Conservation (phyloP, 352 stramenopile species). For the Phytophthora boehmeriae region DNA sequence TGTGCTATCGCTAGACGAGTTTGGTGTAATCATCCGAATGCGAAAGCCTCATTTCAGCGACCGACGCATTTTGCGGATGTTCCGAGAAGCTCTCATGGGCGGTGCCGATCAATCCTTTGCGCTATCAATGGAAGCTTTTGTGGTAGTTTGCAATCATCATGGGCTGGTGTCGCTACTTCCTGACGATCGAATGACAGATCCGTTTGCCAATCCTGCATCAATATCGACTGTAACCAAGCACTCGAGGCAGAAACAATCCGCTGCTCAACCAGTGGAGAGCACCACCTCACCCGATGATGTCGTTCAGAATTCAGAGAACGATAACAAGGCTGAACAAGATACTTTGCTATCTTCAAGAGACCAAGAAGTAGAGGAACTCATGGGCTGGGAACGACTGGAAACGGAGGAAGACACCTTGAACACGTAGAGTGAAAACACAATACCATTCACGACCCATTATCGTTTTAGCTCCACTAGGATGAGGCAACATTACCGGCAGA, state of each 20-base stretch:
- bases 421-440: neutral
- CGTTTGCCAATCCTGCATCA: constrained; percentile 31
- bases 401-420: too few species aligned
- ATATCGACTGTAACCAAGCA: neutral
- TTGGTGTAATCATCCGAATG: constrained; percentile 63
- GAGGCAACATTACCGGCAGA: constrained; percentile 6
- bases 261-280: neutral
- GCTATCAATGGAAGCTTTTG: constrained; percentile 73
- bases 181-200: constrained; percentile 60
- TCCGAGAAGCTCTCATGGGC: constrained; percentile 72
- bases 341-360: too few species aligned
- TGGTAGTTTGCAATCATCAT: constrained; percentile 74
- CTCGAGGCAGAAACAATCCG: neutral
- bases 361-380: too few species aligned
- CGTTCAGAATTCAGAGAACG: too few species aligned
- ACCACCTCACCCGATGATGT: too few species aligned
- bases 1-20: constrained; percentile 73
- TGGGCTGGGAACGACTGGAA: too few species aligned
- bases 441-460: neutral
- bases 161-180: constrained; percentile 70
- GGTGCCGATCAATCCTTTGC: constrained; percentile 70
- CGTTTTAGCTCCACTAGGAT: neutral
- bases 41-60: constrained; percentile 69
- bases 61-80: constrained; percentile 75
- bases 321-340: too few species aligned